Base-by-base conservation (phyloP, 1,139 yeast species). In the Yarrowia galli region DNA sequence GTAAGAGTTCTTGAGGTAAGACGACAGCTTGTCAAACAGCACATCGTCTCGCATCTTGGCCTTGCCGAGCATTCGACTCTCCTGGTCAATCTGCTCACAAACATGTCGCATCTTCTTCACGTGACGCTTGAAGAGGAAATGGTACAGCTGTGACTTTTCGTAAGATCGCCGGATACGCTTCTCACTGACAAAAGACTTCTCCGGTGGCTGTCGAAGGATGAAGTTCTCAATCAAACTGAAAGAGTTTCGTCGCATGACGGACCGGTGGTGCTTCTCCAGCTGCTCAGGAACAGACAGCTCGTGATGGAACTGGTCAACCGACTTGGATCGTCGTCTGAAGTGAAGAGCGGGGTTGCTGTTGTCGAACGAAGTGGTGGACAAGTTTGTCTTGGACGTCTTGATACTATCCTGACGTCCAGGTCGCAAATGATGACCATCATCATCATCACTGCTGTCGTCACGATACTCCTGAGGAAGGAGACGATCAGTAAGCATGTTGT, bases 1-100 rank as follows among this genome's bases (percentile, higher is more conserved):
- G 54, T 69, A 56, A 4, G 71, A 70, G 35, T 69, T 65, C 25
- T 72, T 72, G 23, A 73, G 68, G 54, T 71, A 69, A 12, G 67
- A 60, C 23, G 70, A 68, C 48, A 72, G 61, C 7, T 68, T 63
- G 16, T 71, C 72, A 9, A 72, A 71, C 25, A 69, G 51, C 22
- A 67, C 61, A 20, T 69, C 68, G 35, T 72, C 72, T 35, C 68
- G 64, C 45, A 54, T 38, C 32, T 46, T 43, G 18, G 65, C 56
- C 20, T 54, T 48, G 7, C 53, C 38, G 13, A 58, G 38, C 28
- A 46, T 20, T 10, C 49, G 56, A 32, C 46, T 54, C 16, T 54
- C 54, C 45, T 38, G 40, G 16, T 65, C 68, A 36, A 65, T 46
- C 28, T 54, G 51, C 25, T 36, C 28, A 18, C 68, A 65, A 12